Evolutionary conservation across 495 filamentous ascomycete genomes (phyloP), one percentile per base, ranked within the genome.

Genomic region (Xylaria telfairii): DNA sequence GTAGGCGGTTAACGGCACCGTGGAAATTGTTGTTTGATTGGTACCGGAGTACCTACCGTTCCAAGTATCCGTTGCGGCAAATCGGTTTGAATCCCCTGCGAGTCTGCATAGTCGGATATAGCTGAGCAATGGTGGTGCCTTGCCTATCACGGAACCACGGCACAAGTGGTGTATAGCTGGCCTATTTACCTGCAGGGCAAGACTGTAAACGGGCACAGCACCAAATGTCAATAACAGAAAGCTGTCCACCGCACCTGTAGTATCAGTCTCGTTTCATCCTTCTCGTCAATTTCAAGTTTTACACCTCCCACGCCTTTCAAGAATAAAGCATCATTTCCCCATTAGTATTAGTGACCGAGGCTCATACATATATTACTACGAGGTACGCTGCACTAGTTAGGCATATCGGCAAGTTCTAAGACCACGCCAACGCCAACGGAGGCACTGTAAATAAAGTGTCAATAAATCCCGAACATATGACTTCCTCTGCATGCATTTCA

Each of bases 51-150:
- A 68, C 41, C 54, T 57, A 49, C 61, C 51, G 28, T 70, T 56
- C 60, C 60, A 64, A 21, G 68, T 70, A 70, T 47, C 21, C 61
- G 15, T 65, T 42, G 61, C 68, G 61, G 68, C 49, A 70, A 70
- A 64, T 70, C 68, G 61, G 68, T 65, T 70, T 65, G 68, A 56
- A 57, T 70, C 49, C 68, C 68, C 68, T 70, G 68, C 61, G n/a
- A 41, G 53, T 51, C 51, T 39, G 54, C 67, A 61, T 69, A 39
- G 56, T 47, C 19, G 54, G n/a, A n/a, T n/a, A n/a, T 24, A 68
- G 66, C 53, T 57, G 51, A 60, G 28, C 59, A 34, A 39, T 46
- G 15, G 49, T 60, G 28, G 26, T 64, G 59, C 39, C 17, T 64
- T 65, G 60, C 61, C 68, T 59, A 65, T 70, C 68, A 64, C 68